Evolutionary conservation across 192 early-diverging fungal genomes (phyloP).

Genomic region (Ramicandelaber brevisporus): DNA sequence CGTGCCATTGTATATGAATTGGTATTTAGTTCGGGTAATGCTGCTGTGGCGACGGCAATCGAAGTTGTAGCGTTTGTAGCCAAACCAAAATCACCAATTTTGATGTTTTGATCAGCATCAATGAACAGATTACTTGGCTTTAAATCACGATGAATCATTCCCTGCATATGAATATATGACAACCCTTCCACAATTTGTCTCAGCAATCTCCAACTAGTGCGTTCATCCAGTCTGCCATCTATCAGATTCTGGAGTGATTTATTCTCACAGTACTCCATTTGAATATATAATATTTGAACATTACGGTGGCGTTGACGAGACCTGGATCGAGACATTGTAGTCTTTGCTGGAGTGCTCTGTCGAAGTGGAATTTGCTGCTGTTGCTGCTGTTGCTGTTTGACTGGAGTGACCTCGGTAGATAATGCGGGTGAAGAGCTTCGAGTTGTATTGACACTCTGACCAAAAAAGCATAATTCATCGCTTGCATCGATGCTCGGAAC

Average conservation of each 20-base stretch:
- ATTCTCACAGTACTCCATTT: constrained; percentile 98
- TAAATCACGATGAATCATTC: constrained; percentile 51
- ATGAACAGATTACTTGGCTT: constrained; percentile 50
- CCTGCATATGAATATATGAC: constrained; percentile 65
- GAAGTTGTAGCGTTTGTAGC: constrained; percentile 25
- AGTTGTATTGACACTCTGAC: too few species aligned
- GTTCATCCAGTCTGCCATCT: constrained; percentile 43
- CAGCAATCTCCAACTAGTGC: constrained; percentile 65
- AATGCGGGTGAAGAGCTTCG: too few species aligned
- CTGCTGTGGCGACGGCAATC: too few species aligned
- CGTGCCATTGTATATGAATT: too few species aligned
- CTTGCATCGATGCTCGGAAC: too few species aligned
- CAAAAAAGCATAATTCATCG: too few species aligned
- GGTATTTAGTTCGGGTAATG: too few species aligned
- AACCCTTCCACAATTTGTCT: constrained; percentile 78
- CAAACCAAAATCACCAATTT: constrained; percentile 95
- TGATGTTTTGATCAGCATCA: constrained; percentile 20
- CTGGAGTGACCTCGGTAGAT: too few species aligned
- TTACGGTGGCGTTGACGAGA: too few species aligned
- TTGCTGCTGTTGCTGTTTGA: too few species aligned
- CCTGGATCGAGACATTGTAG: neutral
- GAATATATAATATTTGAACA: constrained; percentile 72
- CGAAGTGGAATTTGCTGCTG: too few species aligned
- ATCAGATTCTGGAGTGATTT: constrained; percentile 71
- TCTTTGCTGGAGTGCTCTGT: constrained; percentile 1